Evolutionary conservation across 2,329 filamentous ascomycete species (phyloP).

Genomic region (Ophiostoma himal-ulmi): DNA sequence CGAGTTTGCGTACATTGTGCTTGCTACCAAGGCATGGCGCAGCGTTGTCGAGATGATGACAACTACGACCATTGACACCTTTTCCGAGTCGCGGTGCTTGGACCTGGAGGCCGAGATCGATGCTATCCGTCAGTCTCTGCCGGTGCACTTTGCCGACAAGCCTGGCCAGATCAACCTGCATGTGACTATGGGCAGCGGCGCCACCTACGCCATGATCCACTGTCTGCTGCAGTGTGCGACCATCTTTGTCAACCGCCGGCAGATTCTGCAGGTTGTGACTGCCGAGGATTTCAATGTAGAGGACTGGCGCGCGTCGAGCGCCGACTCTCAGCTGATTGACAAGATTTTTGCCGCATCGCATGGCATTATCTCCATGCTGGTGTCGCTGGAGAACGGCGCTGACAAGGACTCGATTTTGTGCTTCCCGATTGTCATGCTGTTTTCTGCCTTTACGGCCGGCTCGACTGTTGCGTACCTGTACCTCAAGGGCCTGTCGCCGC

Average conservation of each 20-base stretch:
- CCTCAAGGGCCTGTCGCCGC: slow-evolving; percentile 54
- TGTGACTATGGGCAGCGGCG: slow-evolving; percentile 59
- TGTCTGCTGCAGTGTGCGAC: slow-evolving; percentile 56
- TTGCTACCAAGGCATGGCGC: slow-evolving; percentile 56
- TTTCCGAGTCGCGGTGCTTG: slow-evolving; percentile 49
- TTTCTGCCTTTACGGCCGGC: slow-evolving; percentile 56
- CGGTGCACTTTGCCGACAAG: slow-evolving; percentile 57
- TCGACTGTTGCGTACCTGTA: slow-evolving; percentile 57
- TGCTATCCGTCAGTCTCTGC: slow-evolving; percentile 47
- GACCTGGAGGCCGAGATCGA: slow-evolving; percentile 51
- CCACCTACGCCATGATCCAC: slow-evolving; percentile 58
- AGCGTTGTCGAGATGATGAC: slow-evolving; percentile 58
- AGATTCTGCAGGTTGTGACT: slow-evolving; percentile 53
- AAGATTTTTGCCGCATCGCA: slow-evolving; percentile 55
- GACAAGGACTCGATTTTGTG: slow-evolving; percentile 56
- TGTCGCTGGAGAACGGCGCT: slow-evolving; percentile 49
- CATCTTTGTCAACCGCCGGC: slow-evolving; percentile 55
- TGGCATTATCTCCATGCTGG: slow-evolving; percentile 51
- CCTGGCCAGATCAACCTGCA: slow-evolving; percentile 56
- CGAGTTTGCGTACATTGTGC: slow-evolving; percentile 57
- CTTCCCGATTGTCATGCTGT: slow-evolving; percentile 59
- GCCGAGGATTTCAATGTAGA: slow-evolving; percentile 48
- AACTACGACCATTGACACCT: slow-evolving; percentile 45
- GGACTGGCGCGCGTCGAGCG: slow-evolving; percentile 44
- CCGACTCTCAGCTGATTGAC: slow-evolving; percentile 48